A percentile compares a stretch with the other conserved stretches of the same genome.
phyloP scores from a whole-genome alignment of 2,329 filamentous ascomycete genomes.

The Lomentospora prolificans region DNA sequence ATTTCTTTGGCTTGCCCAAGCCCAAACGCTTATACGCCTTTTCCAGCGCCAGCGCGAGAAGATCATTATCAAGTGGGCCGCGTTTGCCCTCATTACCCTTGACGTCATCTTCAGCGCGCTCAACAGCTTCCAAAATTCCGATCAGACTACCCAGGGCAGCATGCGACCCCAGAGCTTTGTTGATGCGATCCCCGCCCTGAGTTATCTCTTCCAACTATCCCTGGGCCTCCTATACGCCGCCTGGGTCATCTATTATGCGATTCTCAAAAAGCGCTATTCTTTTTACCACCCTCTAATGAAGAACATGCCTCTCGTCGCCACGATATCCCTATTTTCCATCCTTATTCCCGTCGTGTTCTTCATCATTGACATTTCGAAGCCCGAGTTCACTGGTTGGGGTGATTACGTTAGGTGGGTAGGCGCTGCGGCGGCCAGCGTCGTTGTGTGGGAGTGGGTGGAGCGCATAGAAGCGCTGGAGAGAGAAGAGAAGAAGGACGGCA shows the following conservation, averaged over 20 bases:
- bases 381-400: slow-evolving; percentile 82
- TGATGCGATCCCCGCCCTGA: slow-evolving; percentile 82
- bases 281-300: slow-evolving; percentile 88
- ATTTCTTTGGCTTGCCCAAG: slow-evolving; percentile 94
- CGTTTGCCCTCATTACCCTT: slow-evolving; percentile 83
- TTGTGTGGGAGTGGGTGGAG: slow-evolving; percentile 98
- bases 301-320: slow-evolving; percentile 73
- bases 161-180: slow-evolving; percentile 64
- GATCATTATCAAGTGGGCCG: slow-evolving; percentile 97
- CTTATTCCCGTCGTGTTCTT: slow-evolving; percentile 89
- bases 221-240: slow-evolving; percentile 82
- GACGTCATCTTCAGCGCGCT: slow-evolving; percentile 86
- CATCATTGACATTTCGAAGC: slow-evolving; percentile 78
- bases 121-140: slow-evolving; percentile 65
- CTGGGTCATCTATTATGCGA: slow-evolving; percentile 86
- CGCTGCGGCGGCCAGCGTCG: slow-evolving; percentile 85
- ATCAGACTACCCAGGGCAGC: slow-evolving; percentile 36
- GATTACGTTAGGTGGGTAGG: slow-evolving; percentile 97
- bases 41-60: slow-evolving; percentile 97
- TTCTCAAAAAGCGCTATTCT: slow-evolving; percentile 86
- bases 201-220: slow-evolving; percentile 81
- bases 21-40: slow-evolving; percentile 88
- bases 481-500: slow-evolving; percentile 89
- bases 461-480: slow-evolving; percentile 85
- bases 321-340: slow-evolving; percentile 70